Base-by-base conservation (phyloP, 305 asterid species). In the Fraxinus baroniana region DNA sequence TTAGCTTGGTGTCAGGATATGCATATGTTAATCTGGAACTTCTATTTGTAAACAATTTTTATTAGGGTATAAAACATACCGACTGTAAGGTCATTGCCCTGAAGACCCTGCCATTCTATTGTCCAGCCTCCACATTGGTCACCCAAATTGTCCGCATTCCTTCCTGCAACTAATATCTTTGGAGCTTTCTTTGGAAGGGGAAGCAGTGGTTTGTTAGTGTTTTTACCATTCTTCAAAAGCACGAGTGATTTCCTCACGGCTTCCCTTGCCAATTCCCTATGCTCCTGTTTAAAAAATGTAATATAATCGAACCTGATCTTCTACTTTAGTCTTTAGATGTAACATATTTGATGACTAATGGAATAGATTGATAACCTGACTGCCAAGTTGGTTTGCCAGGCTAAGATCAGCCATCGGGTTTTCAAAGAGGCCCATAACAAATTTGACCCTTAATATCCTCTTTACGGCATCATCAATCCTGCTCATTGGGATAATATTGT, bases 71-170 rank as follows among this genome's bases (percentile, higher is more conserved):
- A 30, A 62, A 71, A 82, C 87, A 1, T 89, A 89, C 94, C 93
- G 4, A 87, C 77, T 35, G 89, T 88, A 52, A 78, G 89, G 83
- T 88, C 88, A 79, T 89, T 91, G 83, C 90, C 94, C 5, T 37
- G 30, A 52, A 85, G 85, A 41, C 93, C 94, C 79, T 89, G 93
- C 94, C 94, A 91, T 85, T 85, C 83, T n/a, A 91, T 88, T 44
- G 92, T 89, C 91, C 89, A 89, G 44, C 94, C 93, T 70, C 94
- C 93, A 81, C 94, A 90, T 77, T 91, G 94, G 87, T 86, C 85
- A 18, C 92, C 93, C 68, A 91, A 88, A 83, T 91, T 86, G 83
- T 91, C 86, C 2, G 92, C 93, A 82, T 90, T 91, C 78, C 82
- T 89, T 41, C 93, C 94, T 7, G 90, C 89, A 24, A 91, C 92